Evolutionary conservation across 208 protist species (phyloP).

Genomic region (Trypanosoma theileri): DNA sequence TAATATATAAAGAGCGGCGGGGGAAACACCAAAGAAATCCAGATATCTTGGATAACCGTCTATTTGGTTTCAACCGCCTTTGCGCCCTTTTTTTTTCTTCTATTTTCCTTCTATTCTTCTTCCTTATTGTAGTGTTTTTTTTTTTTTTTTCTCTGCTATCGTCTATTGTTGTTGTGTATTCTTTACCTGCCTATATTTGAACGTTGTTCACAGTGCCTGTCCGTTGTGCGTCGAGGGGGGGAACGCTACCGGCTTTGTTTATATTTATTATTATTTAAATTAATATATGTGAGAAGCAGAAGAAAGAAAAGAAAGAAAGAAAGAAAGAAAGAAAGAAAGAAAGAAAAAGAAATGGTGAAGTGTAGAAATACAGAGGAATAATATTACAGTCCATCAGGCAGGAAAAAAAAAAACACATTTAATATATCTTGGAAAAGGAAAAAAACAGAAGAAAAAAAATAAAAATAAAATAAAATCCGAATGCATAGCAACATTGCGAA

Average conservation of each 20-base stretch:
- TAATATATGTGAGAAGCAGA: constrained; percentile 10
- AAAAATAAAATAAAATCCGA: not conserved
- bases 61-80: not conserved
- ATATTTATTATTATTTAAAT: not conserved
- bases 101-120: constrained; percentile 14
- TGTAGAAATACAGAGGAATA: no score
- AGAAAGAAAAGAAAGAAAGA: constrained; percentile 23
- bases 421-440: no score
- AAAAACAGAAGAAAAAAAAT: not conserved
- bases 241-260: no score
- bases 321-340: constrained; percentile 22
- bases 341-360: constrained; percentile 4
- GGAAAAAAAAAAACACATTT: no score
- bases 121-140: constrained; percentile 13
- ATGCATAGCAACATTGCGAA: not conserved
- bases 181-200: not conserved
- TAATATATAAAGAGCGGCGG: no score
- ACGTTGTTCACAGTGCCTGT: not conserved
- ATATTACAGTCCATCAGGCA: no score
- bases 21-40: no score
- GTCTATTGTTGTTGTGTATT: not conserved
- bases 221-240: no score
- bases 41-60: no score
- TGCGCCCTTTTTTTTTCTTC: not conserved
- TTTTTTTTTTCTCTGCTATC: not conserved